phyloP scores from a whole-genome alignment of 306 rosid genomes.

The Dalbergia oliveri region DNA sequence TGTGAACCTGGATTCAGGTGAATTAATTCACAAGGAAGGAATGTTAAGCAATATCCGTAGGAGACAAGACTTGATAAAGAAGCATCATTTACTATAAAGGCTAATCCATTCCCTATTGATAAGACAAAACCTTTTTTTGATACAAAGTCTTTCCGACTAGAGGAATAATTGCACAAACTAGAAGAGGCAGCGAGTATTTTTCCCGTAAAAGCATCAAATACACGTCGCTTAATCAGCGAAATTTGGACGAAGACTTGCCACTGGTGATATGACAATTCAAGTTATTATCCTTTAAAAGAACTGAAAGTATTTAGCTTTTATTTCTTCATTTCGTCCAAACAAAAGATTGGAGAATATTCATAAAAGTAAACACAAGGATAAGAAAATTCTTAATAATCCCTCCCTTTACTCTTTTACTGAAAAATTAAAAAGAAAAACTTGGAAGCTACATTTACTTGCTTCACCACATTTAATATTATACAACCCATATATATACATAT shows the following conservation, averaged over 20 bases:
- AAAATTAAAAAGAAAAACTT: too few relatives aligned
- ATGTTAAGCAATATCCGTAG: not conserved
- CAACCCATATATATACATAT: too few relatives aligned
- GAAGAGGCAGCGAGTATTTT: not conserved
- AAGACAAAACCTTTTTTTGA: not conserved
- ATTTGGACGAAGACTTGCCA: conserved; percentile 8
- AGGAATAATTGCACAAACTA: not conserved
- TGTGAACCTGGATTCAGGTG: conserved; percentile 1
- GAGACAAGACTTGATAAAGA: conserved; percentile 1
- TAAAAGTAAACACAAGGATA: not conserved
- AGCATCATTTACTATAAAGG: conserved; percentile 7
- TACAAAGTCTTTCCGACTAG: not conserved
- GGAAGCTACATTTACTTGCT: conserved; percentile 16
- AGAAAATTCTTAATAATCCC: not conserved
- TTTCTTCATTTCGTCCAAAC: not conserved
- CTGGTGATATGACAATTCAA: conserved; percentile 6
- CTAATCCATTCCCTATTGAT: not conserved
- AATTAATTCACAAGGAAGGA: not conserved
- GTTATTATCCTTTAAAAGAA: not conserved
- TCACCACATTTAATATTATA: not conserved
- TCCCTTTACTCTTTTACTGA: not conserved
- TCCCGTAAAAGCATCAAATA: not conserved
- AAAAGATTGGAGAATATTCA: not conserved
- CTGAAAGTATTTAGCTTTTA: not conserved
- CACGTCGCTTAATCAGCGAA: not conserved